Percentiles rank a stretch among this genome's conserved stretches.
Conservation (phyloP, 352 stramenopile genomes). For the Globisporangium nagaii region DNA sequence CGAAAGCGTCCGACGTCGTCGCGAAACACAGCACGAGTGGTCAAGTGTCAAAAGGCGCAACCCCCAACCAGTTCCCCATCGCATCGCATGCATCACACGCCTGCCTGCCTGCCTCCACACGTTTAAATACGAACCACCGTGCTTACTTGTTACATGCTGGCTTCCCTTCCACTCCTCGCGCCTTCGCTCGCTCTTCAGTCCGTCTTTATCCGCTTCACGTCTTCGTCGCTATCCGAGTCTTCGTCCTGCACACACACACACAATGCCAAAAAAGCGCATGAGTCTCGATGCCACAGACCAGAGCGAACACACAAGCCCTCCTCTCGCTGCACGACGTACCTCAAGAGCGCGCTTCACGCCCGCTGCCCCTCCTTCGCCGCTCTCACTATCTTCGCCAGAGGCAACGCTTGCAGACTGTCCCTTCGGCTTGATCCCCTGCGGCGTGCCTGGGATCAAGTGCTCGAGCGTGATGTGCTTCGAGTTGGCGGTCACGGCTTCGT, state of each 20-base stretch:
- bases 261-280: neutral
- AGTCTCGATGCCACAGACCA: conserved; percentile 3
- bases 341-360: conserved; percentile 57
- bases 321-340: conserved; percentile 6
- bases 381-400: conserved; percentile 7
- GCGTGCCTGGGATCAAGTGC: conserved; percentile 61
- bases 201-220: conserved; percentile 14
- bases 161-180: conserved; percentile 30
- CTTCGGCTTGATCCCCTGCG: conserved; percentile 26
- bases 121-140: conserved; percentile 8
- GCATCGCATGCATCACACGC: no score
- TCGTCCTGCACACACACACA: conserved; percentile 1
- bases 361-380: conserved; percentile 15
- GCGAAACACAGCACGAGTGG: no score
- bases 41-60: no score
- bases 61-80: no score
- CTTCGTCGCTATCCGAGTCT: conserved; percentile 14
- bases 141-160: conserved; percentile 8
- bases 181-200: conserved; percentile 30
- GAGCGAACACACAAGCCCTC: neutral
- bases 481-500: conserved; percentile 79
- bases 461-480: conserved; percentile 72
- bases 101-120: no score
- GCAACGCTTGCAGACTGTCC: conserved; percentile 4
- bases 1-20: no score